Base-by-base conservation (phyloP, 2,329 filamentous ascomycete species). In the Apiospora malaysiana region DNA sequence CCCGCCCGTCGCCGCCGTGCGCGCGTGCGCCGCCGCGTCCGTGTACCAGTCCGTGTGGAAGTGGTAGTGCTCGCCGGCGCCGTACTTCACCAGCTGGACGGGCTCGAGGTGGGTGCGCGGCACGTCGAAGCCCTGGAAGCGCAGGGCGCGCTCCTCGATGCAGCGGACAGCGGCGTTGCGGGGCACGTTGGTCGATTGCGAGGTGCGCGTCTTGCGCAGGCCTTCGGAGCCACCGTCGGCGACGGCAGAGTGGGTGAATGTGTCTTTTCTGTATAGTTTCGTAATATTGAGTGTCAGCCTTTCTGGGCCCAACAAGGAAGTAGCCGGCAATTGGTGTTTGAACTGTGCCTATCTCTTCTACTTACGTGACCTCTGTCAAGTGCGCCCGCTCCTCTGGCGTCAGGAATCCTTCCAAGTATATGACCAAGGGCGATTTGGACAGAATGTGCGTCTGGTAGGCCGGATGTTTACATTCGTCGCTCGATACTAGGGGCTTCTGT, bases 21-120 rank as follows among this genome's bases (percentile, higher is more conserved):
- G 79, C 63, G 83, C 81, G 2, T 45, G 40, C 56, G 56, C 56
- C 66, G 77, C 73, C 1, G 79, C 75, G 69, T 82, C 81, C 4
- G 82, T 82, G 78, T 85, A 86, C 85, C 85, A 87, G 78, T 87
- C 85, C 4, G 84, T 85, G 78, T 87, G 85, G 75, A 83, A 85
- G 74, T 85, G 83, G 76, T 85, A 86, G 70, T 80, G 83, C 74
- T 85, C 83, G 18, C 82, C 82, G 14, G 75, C 72, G 43, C 77
- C 82, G 74, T 87, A 87, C 73, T 82, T 82, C 69, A 86, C 85
- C 4, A 86, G 82, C 75, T 86, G 85, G 16, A 87, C 75, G 0
- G 85, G 84, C 77, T 86, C 84, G 12, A 86, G 79, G 70, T 84
- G 79, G 2, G 74, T 71, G 42, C 78, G 80, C 0, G 80, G 76